A percentile compares a stretch with the other conserved stretches of the same genome.
Evolutionary conservation across 306 rosid species (phyloP).

Genomic region (Cucurbita pepo): DNA sequence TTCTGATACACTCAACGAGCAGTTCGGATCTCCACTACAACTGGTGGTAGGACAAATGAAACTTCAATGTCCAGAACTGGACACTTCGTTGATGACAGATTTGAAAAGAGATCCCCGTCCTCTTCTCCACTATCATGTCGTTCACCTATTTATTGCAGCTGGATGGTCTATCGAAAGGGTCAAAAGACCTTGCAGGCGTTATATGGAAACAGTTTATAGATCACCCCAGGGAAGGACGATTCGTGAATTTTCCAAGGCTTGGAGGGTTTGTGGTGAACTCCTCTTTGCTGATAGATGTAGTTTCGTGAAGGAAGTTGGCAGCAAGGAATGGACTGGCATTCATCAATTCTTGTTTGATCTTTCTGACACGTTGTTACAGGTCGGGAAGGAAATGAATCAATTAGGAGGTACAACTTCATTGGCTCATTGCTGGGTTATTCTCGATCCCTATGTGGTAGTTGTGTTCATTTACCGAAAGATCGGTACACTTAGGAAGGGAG

Average conservation of each 20-base stretch:
- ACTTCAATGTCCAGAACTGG: slow-evolving; percentile 20
- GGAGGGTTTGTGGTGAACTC: slow-evolving; percentile 72
- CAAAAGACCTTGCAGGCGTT: slow-evolving; percentile 53
- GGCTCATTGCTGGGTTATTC: slow-evolving; percentile 61
- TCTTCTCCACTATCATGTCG: slow-evolving; percentile 39
- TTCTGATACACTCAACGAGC: slow-evolving; percentile 22
- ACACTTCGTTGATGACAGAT: slow-evolving; percentile 24
- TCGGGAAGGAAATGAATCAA: slow-evolving; percentile 36
- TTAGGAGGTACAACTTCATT: slow-evolving; percentile 24
- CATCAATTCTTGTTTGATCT: slow-evolving; percentile 68
- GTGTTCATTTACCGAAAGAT: slow-evolving; percentile 57
- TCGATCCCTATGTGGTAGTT: slow-evolving; percentile 76
- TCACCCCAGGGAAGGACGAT: slow-evolving; percentile 66
- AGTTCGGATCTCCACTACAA: slow-evolving; percentile 32
- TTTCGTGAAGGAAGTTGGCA: slow-evolving; percentile 16
- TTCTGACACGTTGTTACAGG: slow-evolving; percentile 32
- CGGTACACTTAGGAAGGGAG: slow-evolving; percentile 75
- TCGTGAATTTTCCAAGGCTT: slow-evolving; percentile 73
- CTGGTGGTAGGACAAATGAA: slow-evolving; percentile 31
- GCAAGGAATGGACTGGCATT: slow-evolving; percentile 53
- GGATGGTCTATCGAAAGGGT: slow-evolving; percentile 75
- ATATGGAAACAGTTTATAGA: slow-evolving; percentile 51
- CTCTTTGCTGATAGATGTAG: slow-evolving; percentile 34
- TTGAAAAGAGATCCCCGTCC: slow-evolving; percentile 42
- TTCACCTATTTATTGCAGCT: slow-evolving; percentile 46